Base-by-base conservation (phyloP, 139 green algal species). In the Marvania coccoides region DNA sequence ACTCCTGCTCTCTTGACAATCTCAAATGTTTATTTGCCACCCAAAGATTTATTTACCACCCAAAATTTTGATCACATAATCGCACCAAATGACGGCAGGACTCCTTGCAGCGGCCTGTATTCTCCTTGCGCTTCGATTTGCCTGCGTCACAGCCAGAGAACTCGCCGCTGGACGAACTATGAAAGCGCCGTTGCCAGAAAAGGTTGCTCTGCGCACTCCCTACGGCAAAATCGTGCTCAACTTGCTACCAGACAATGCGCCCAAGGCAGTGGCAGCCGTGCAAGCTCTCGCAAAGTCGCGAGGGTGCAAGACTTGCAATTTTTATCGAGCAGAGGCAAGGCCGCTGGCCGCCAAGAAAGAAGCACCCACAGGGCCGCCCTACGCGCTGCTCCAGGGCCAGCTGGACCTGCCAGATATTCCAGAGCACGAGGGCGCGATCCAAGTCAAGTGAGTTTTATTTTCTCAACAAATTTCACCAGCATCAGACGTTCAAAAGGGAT, bases 371-470 rank as follows among this genome's bases (percentile, higher is more conserved):
- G 77, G 77, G 14, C 77, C 77, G 23, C 77, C 77, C 4, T 84
- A 84, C 39, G 74, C 63, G 5, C 64, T 84, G 47, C 42, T 84
- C 19, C 77, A 84, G 51, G 77, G 77, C 30, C 72, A 61, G 19
- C 33, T 83, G 31, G 39, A 71, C 5, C 23, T 72, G 24, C 14
- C 29, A 47, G 30, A 67, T 35, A 57, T 53, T 15, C 4, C 42
- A 34, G 9, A 5, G 36, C 55, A 61, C 6, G 45, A 58, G 35
- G 30, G 29, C n/a, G 42, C 8, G 5, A 61, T 36, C 33, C 31
- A 54, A 23, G 42, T 73, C 24, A 55, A 68, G 60, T 67, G 33
- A 39, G 60, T 4, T n/a, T 35, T 54, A 45, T 51, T 19, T 51
- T 19, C 19, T 51, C 19, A 28, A 28, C 19, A 51, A 51, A 34